These are phyloP conservation scores for Aspergillus bridgeri DNA, from an alignment of 495 filamentous ascomycete genomes.

Conservation along the genomic window DNA sequence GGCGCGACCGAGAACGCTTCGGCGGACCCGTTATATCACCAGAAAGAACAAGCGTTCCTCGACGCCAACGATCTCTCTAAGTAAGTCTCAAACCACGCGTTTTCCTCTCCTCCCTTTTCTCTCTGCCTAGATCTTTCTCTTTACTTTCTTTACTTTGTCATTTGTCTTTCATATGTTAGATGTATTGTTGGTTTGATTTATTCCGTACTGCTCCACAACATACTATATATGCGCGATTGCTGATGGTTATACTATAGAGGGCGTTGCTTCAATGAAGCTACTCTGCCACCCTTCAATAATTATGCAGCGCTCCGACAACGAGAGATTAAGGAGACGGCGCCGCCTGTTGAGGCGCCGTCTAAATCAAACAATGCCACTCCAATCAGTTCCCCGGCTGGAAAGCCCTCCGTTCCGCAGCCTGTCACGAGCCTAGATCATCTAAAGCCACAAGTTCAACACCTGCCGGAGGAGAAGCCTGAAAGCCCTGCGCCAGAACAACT, in stretches of 20 bases:
- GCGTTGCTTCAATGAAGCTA: conserved; percentile 65
- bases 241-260: conserved; percentile 52
- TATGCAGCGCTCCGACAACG: conserved; percentile 35
- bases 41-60: conserved; percentile 60
- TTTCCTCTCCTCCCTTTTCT: conserved; percentile 13
- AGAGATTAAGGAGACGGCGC: conserved; percentile 26
- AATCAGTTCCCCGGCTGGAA: conserved; percentile 19
- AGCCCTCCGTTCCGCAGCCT: conserved; percentile 20
- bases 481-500: conserved; percentile 2
- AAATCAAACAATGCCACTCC: conserved; percentile 18
- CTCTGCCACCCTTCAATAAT: conserved; percentile 58
- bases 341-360: conserved; percentile 15
- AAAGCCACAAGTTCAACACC: conserved; percentile 12
- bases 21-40: conserved; percentile 50
- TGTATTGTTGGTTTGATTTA: no score
- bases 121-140: conserved; percentile 28
- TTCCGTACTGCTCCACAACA: conserved; percentile 6
- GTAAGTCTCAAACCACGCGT: conserved; percentile 51
- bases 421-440: conserved; percentile 22
- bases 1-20: conserved; percentile 51
- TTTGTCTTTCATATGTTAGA: conserved; percentile 11
- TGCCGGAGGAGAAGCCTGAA: conserved; percentile 8
- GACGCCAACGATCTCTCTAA: conserved; percentile 69
- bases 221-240: conserved; percentile 21
- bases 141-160: conserved; percentile 20